phyloP scores from a whole-genome alignment of 495 filamentous ascomycete genomes.

The Aspergillus carlsbadensis region DNA sequence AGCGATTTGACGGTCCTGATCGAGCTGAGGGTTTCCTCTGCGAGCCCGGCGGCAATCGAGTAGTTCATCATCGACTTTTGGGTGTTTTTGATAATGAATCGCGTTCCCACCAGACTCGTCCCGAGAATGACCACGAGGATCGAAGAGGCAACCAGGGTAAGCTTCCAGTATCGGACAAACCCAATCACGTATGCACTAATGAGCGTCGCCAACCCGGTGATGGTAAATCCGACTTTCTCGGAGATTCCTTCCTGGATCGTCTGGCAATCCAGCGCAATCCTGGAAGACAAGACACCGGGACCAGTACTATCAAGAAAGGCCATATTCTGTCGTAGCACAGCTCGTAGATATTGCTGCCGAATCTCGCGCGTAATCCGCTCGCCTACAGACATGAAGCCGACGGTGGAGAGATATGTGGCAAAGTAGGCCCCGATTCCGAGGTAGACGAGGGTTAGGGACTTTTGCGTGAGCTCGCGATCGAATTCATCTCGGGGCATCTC shows the following conservation, averaged over 20 bases:
- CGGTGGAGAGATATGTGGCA: background rate
- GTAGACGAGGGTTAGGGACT: too few species aligned
- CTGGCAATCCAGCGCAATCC: constrained; percentile 40
- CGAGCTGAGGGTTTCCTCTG: constrained; percentile 19
- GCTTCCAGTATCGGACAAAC: constrained; percentile 36
- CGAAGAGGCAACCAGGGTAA: constrained; percentile 34
- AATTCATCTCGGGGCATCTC: too few species aligned
- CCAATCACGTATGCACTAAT: constrained; percentile 35
- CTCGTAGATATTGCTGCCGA: constrained; percentile 30
- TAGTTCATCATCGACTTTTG: background rate
- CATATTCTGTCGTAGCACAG: constrained; percentile 42
- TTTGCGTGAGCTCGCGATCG: too few species aligned
- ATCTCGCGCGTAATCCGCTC: constrained; percentile 31
- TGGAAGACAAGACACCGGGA: constrained; percentile 35
- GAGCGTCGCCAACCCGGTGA: constrained; percentile 34
- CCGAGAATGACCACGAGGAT: constrained; percentile 26
- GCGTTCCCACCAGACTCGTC: constrained; percentile 14
- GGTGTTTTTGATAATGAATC: background rate
- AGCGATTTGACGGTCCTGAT: constrained; percentile 18
- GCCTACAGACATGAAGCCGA: too few species aligned
- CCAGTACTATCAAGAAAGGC: constrained; percentile 39
- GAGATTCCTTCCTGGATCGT: constrained; percentile 46
- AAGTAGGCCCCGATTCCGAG: too few species aligned
- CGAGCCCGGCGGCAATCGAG: constrained; percentile 1
- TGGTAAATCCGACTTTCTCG: constrained; percentile 30